Evolutionary conservation across 805 yeast species (phyloP).

Genomic region (Metschnikowia matae): DNA sequence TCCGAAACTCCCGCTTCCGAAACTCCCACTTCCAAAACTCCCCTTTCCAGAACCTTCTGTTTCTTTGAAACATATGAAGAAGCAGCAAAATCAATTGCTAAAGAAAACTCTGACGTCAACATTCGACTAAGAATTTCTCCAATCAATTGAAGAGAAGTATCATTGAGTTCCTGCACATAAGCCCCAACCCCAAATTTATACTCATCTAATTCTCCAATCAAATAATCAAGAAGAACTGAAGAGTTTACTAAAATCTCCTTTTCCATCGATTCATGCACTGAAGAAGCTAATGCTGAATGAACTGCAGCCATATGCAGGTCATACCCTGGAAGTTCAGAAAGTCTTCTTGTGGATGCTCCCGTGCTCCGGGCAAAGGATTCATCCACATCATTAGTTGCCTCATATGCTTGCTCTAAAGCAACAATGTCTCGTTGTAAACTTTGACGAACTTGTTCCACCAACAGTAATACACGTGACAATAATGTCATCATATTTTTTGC

Average conservation of each 20-base stretch:
- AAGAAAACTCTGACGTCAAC: not conserved
- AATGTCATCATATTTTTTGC: not conserved
- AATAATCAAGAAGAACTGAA: conserved; percentile 52
- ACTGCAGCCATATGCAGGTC: conserved; percentile 37
- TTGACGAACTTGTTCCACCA: conserved; percentile 25
- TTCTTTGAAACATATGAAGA: no score
- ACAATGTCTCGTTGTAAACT: conserved; percentile 36
- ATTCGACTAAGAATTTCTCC: not conserved
- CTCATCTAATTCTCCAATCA: conserved; percentile 23
- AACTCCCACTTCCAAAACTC: no score
- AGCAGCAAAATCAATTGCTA: conserved; percentile 22
- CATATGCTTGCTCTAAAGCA: conserved; percentile 49
- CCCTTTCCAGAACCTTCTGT: no score
- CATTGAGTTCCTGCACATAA: not conserved
- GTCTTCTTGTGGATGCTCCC: conserved; percentile 40
- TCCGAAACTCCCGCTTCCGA: no score
- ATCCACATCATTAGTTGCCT: conserved; percentile 49
- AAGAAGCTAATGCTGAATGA: conserved; percentile 38
- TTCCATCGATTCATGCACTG: conserved; percentile 47
- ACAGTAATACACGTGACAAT: not conserved
- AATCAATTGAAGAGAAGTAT: not conserved
- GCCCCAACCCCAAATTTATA: conserved; percentile 6
- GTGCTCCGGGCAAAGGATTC: conserved; percentile 45
- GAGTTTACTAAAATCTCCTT: conserved; percentile 54
- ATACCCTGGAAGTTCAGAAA: conserved; percentile 59